Base-by-base conservation (phyloP, 225 moss, liverwort and hornwort species). In the Bryum argenteum region DNA sequence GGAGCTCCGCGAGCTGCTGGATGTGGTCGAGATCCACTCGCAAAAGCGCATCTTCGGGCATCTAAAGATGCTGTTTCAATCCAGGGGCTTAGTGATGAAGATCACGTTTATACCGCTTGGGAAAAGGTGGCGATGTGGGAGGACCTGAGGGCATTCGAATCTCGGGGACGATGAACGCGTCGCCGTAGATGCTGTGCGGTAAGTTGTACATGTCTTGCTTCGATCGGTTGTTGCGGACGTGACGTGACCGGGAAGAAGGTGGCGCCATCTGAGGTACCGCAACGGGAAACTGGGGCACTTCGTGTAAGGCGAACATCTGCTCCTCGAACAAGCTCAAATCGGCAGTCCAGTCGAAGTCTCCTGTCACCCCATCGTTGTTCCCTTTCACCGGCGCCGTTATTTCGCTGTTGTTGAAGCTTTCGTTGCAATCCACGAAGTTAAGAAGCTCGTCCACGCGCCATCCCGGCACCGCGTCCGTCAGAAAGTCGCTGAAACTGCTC, bases 301-400 rank as follows among this genome's bases (percentile, higher is more conserved):
- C 89, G 42, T 90, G 93, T 80, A 91, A 83, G 5, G 82, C 83
- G 15, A 91, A 88, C 63, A 89, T 81, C 70, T 91, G 89, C 73
- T 97, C 96, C 65, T 97, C 96, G 28, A 90, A 89, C 2, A 90
- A n/a, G 54, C 90, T 92, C 66, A 93, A 69, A 68, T 90, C 88
- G 1, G 91, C 85, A 4, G 93, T 85, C 96, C 93, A 97, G 73
- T 93, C 96, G 54, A 72, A 87, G 58, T 89, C 90, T 33, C 89
- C 87, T 13, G 76, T 72, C 0, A 82, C 43, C 10, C 66, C 80
- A 6, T 93, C 91, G 1, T n/a, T n/a, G n/a, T n/a, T n/a, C n/a
- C 84, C 87, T 84, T 96, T 96, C 8, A 81, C 80, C 5, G 90
- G 69, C 2, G 73, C 82, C 5, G 79, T 85, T 10, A 89, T 62